These are phyloP conservation scores for Chytriomyces hyalinus DNA, from an alignment of 192 early-diverging fungal genomes.

Conservation along the genomic window DNA sequence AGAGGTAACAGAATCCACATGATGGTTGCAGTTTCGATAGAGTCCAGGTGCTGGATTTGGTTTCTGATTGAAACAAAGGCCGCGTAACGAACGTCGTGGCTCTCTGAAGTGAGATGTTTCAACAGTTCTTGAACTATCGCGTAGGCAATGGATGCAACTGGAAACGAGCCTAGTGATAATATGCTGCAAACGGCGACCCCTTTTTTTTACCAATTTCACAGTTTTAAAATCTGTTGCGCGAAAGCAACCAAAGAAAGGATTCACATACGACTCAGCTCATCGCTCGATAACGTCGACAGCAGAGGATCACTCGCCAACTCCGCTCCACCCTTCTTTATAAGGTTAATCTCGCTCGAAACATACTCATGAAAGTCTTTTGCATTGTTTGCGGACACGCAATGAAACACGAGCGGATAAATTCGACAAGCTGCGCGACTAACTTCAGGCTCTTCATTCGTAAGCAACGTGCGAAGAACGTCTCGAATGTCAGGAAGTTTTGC, in stretches of 20 bases:
- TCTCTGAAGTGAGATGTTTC: constrained; percentile 37
- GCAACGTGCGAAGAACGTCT: constrained; percentile 51
- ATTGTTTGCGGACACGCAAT: constrained; percentile 41
- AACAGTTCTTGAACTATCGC: constrained; percentile 54
- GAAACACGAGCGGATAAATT: constrained; percentile 60
- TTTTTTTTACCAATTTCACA: constrained; percentile 11
- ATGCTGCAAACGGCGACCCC: constrained; percentile 48
- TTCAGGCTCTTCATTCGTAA: constrained; percentile 49
- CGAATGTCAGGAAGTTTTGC: constrained; percentile 54
- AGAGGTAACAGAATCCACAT: constrained; percentile 59
- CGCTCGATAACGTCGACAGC: constrained; percentile 43
- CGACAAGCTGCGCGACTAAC: constrained; percentile 48
- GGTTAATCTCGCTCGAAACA: constrained; percentile 48
- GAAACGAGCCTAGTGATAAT: constrained; percentile 40
- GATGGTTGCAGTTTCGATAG: constrained; percentile 38
- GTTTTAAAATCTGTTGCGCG: neutral
- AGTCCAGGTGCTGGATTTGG: constrained; percentile 46
- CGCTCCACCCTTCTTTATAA: constrained; percentile 45
- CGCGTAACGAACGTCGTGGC: constrained; percentile 41
- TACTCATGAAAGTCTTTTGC: constrained; percentile 54
- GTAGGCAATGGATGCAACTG: constrained; percentile 35
- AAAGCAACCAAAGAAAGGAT: neutral
- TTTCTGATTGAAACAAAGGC: constrained; percentile 47
- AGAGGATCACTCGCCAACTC: constrained; percentile 55
- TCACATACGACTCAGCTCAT: constrained; percentile 48